Percentiles rank a stretch among this genome's conserved stretches.
phyloP scores from a whole-genome alignment of 768 basidiomycete genomes.

The Tricholoma sp. region DNA sequence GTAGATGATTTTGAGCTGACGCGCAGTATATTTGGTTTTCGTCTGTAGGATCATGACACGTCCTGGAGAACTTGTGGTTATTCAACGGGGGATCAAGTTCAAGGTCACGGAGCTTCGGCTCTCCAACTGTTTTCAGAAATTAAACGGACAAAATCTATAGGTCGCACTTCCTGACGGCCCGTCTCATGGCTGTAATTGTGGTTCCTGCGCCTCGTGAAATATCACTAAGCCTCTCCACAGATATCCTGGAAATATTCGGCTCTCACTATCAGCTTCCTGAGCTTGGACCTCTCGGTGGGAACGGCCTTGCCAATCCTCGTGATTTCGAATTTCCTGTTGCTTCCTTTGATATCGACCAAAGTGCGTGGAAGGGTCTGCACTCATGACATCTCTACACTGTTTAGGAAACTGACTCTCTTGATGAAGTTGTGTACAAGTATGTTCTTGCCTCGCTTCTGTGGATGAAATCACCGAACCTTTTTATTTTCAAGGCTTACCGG shows the following conservation, averaged over 20 bases:
- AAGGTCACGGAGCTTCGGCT: slow-evolving; percentile 33
- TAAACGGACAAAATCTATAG: slow-evolving; percentile 16
- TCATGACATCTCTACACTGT: neutral
- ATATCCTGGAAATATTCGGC: slow-evolving; percentile 61
- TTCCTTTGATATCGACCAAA: slow-evolving; percentile 60
- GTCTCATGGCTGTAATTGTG: slow-evolving; percentile 50
- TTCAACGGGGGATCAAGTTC: slow-evolving; percentile 64
- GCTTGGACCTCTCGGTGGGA: slow-evolving; percentile 58
- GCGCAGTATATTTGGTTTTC: neutral
- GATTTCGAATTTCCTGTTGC: slow-evolving; percentile 66
- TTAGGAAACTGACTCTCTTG: neutral
- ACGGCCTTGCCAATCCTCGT: slow-evolving; percentile 60
- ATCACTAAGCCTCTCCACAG: slow-evolving; percentile 21
- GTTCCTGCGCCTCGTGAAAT: neutral
- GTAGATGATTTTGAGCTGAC: neutral
- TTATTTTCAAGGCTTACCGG: slow-evolving; percentile 47
- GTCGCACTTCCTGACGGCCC: slow-evolving; percentile 53
- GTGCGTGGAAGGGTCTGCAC: slow-evolving; percentile 48
- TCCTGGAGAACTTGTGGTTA: slow-evolving; percentile 60
- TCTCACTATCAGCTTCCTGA: slow-evolving; percentile 60
- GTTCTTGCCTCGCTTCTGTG: slow-evolving; percentile 1
- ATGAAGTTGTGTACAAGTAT: slow-evolving; percentile 47
- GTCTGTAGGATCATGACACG: slow-evolving; percentile 49
- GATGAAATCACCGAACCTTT: neutral
- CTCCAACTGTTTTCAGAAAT: neutral